Evolutionary conservation across 371 early-diverging fungal species (phyloP), one percentile per base, ranked within the genome.

Genomic region (Apophysomyces variabilis): DNA sequence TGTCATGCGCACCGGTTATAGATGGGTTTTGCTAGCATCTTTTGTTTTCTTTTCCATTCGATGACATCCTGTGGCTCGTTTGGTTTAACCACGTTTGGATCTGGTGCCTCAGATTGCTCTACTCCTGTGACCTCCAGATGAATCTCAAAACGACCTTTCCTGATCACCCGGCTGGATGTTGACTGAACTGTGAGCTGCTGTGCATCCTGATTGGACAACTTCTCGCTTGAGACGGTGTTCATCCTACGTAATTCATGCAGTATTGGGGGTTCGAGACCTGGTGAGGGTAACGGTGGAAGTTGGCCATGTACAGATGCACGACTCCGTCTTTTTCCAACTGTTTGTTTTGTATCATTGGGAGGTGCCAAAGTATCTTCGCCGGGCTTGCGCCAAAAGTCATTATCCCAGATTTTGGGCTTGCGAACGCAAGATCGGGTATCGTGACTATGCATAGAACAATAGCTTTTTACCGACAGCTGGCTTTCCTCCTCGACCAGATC

Each of bases 81-180:
- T 50, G 54, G 21, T 21, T 21, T 50, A 26, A 26, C 18, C 54
- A 50, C 54, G 54, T 16, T 50, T 21, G 16, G 54, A 50, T 50
- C 54, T 50, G 32, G 54, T 50, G 54, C 21, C 21, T 50, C 54
- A 21, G 54, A 26, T 50, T 7, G 21, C 18, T 50, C 54, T 50
- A 35, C 54, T 50, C 54, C 54, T 50, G 54, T 50, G 54, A 50
- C 54, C 16, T 64, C 60, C 32, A 72, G 50, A 32, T 73, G 73
- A 44, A 79, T 76, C 58, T 79, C 80, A 66, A 79, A 79, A 36
- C 80, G 66, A 16, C 80, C 80, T 61, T 70, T 72, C 46, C 70
- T 72, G n/a, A 79, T 65, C 39, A 71, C 60, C 12, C 44, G 50
- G 57, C 60, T 64, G 26, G 46, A 59, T 12, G 43, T 43, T 43